A percentile compares a stretch with the other conserved stretches of the same genome.
These are phyloP conservation scores for Plantago lanceolata DNA, from an alignment of 305 asterid genomes.

Conservation along the genomic window DNA sequence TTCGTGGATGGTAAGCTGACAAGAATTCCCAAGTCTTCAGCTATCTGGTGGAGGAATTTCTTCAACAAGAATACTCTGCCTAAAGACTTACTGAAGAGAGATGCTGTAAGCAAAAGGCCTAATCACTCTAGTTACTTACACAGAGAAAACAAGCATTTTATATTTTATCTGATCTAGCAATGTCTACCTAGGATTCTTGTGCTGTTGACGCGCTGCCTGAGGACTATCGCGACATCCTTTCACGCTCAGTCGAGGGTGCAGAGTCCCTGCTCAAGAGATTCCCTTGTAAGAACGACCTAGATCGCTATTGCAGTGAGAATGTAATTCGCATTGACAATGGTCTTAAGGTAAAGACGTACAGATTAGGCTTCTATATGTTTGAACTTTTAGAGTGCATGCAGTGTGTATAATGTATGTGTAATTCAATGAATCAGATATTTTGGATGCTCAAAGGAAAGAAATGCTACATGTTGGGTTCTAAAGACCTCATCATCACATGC, in stretches of 20 bases:
- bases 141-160: too few relatives aligned
- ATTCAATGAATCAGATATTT: slow-evolving; percentile 28
- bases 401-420: too few relatives aligned
- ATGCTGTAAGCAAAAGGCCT: too few relatives aligned
- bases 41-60: slow-evolving; percentile 18
- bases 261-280: not conserved
- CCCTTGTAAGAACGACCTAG: too few relatives aligned
- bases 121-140: too few relatives aligned
- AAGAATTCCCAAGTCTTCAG: not conserved
- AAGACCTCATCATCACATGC: slow-evolving; percentile 30
- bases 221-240: not conserved
- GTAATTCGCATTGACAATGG: too few relatives aligned
- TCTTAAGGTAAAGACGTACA: too few relatives aligned
- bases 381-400: too few relatives aligned
- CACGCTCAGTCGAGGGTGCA: not conserved
- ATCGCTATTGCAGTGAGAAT: too few relatives aligned
- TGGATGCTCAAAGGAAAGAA: slow-evolving; percentile 32
- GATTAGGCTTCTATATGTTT: too few relatives aligned
- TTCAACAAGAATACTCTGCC: not conserved
- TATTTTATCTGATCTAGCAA: too few relatives aligned
- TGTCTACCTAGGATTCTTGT: too few relatives aligned
- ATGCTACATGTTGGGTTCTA: slow-evolving; percentile 34
- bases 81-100: not conserved
- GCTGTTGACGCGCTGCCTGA: not conserved
- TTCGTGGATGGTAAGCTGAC: not conserved